Evolutionary conservation across 164 flowering plant species (phyloP).

Genomic region (Litsea cubeba): DNA sequence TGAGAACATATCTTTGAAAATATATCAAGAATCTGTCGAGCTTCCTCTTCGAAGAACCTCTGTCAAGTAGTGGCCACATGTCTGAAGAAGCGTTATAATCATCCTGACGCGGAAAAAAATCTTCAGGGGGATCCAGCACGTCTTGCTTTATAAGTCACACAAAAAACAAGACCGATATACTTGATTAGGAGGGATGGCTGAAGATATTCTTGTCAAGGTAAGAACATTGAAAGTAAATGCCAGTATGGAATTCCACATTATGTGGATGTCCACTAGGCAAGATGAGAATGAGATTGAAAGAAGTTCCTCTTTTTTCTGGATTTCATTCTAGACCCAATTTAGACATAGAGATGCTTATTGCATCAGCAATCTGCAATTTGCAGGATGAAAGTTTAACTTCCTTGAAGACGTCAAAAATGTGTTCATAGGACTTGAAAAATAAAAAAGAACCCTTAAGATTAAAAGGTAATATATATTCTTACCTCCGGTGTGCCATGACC

Average conservation of each 20-base stretch:
- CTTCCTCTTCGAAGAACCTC: conserved; percentile 96
- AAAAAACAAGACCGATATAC: conserved; percentile 6
- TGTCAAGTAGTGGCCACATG: conserved; percentile 96
- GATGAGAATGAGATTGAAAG: background rate
- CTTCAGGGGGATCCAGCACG: conserved; percentile 90
- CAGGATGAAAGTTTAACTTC: background rate
- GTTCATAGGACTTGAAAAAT: background rate
- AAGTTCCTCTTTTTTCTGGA: background rate
- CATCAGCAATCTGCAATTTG: background rate
- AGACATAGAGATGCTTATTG: background rate
- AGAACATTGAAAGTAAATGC: background rate
- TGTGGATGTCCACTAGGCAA: background rate
- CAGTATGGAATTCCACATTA: background rate
- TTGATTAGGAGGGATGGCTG: background rate
- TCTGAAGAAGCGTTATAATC: conserved; percentile 89
- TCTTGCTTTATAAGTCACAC: conserved; percentile 60
- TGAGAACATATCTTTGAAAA: conserved; percentile 85
- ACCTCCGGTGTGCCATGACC: conserved; percentile 96
- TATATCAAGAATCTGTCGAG: conserved; percentile 85
- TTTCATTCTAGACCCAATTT: background rate
- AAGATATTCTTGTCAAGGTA: background rate
- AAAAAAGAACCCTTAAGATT: no score
- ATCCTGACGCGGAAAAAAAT: conserved; percentile 91
- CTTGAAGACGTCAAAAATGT: background rate
- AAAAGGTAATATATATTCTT: conserved; percentile 12